phyloP scores from a whole-genome alignment of 1,284 basidiomycete genomes.

The Ustilago cynodontis region DNA sequence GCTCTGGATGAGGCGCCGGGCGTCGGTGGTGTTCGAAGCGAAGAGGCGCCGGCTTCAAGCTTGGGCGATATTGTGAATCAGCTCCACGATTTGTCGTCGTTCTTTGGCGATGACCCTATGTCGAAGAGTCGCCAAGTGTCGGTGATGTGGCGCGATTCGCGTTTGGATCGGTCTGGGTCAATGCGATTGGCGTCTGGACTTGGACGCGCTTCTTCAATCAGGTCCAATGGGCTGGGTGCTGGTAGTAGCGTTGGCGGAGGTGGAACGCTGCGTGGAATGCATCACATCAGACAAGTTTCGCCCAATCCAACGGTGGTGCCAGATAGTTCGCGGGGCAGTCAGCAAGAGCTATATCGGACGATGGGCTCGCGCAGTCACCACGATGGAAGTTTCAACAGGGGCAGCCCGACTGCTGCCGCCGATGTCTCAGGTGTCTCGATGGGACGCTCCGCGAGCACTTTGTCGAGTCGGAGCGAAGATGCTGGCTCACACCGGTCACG shows the following conservation, averaged over 20 bases:
- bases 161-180: constrained; percentile 36
- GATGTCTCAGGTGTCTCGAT: constrained; percentile 9
- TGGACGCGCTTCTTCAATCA: constrained; percentile 19
- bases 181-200: constrained; percentile 34
- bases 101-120: constrained; percentile 65
- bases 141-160: constrained; percentile 53
- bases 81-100: constrained; percentile 65
- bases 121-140: constrained; percentile 40
- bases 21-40: constrained; percentile 23
- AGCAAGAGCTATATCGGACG: constrained; percentile 1
- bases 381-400: constrained; percentile 5
- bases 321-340: constrained; percentile 11
- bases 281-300: constrained; percentile 31
- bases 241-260: constrained; percentile 11
- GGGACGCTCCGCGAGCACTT: constrained; percentile 25
- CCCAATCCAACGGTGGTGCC: constrained; percentile 44
- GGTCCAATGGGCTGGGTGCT: constrained; percentile 23
- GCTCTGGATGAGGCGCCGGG: constrained; percentile 43
- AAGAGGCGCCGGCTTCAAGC: constrained; percentile 27
- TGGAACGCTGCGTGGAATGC: constrained; percentile 17
- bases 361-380: not conserved
- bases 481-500: constrained; percentile 25
- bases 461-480: constrained; percentile 31
- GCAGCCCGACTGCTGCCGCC: not conserved
- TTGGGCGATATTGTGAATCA: constrained; percentile 65